phyloP scores from a whole-genome alignment of 441 rosid genomes.

The Francoa sonchifolia region DNA sequence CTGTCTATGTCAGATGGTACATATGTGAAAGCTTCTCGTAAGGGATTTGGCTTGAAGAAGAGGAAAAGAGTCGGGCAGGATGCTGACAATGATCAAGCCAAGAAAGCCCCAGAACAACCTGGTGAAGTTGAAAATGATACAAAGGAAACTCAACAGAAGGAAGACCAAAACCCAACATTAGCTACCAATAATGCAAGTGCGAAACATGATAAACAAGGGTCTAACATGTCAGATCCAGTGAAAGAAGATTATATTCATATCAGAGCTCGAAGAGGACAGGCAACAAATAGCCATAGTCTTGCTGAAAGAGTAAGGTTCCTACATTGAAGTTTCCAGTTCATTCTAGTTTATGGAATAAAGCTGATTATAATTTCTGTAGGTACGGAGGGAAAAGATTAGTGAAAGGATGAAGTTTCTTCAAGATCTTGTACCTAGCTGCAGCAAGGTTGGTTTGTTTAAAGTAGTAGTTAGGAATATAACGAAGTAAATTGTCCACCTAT shows the following conservation, averaged over 20 bases:
- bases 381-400: conserved; percentile 81
- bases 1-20: conserved; percentile 29
- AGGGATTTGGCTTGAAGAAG: conserved; percentile 45
- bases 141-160: conserved; percentile 39
- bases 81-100: conserved; percentile 32
- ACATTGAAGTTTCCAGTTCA: not conserved
- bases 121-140: conserved; percentile 36
- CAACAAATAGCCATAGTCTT: conserved; percentile 88
- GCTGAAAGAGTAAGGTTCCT: conserved; percentile 67
- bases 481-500: too few relatives aligned
- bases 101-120: conserved; percentile 30
- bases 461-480: too few relatives aligned
- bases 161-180: conserved; percentile 42
- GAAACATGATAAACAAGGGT: conserved; percentile 57
- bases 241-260: conserved; percentile 95
- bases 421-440: conserved; percentile 74
- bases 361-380: conserved; percentile 19
- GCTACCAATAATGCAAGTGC: conserved; percentile 36
- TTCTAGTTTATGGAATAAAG: not conserved
- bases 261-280: conserved; percentile 89
- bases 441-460: too few relatives aligned
- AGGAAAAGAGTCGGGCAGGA: conserved; percentile 68
- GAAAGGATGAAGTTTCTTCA: conserved; percentile 81
- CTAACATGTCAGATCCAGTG: conserved; percentile 61
- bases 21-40: conserved; percentile 41